A percentile compares a stretch with the other conserved stretches of the same genome.
Conservation (phyloP, 495 filamentous ascomycete genomes). For the Halenospora varia region DNA sequence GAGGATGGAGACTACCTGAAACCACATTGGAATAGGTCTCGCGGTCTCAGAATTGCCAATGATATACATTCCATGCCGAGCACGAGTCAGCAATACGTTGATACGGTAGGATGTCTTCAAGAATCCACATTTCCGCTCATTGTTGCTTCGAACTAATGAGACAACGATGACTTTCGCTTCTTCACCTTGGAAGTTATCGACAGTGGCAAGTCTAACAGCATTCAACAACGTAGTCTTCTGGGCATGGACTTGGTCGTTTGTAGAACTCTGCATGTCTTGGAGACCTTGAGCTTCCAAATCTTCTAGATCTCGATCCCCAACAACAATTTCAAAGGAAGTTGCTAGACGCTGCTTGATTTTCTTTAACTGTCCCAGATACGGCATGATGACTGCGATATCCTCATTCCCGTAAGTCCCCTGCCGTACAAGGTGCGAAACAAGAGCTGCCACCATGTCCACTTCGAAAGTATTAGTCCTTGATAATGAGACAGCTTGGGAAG, state of each 20-base stretch:
- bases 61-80: slow-evolving; percentile 81
- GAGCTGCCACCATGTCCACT: slow-evolving; percentile 56
- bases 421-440: slow-evolving; percentile 68
- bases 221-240: slow-evolving; percentile 52
- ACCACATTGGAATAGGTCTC: slow-evolving; percentile 63
- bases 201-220: slow-evolving; percentile 66
- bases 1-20: slow-evolving; percentile 54
- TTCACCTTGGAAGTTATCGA: slow-evolving; percentile 87
- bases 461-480: slow-evolving; percentile 63
- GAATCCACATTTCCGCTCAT: slow-evolving; percentile 61
- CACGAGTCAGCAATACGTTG: slow-evolving; percentile 73
- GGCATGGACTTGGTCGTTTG: slow-evolving; percentile 23
- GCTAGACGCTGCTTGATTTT: slow-evolving; percentile 50
- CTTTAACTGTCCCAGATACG: slow-evolving; percentile 69
- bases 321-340: slow-evolving; percentile 51
- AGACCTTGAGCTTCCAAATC: slow-evolving; percentile 53
- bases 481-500: slow-evolving; percentile 34
- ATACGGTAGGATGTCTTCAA: slow-evolving; percentile 72
- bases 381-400: slow-evolving; percentile 79
- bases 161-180: slow-evolving; percentile 79
- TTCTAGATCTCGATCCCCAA: slow-evolving; percentile 65
- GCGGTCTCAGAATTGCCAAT: slow-evolving; percentile 67
- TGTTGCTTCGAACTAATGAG: slow-evolving; percentile 76
- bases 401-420: slow-evolving; percentile 59
- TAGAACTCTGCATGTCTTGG: slow-evolving; percentile 21